These are phyloP conservation scores for Cardiospermum halicacabum DNA, from an alignment of 345 rosid species.

Conservation along the genomic window DNA sequence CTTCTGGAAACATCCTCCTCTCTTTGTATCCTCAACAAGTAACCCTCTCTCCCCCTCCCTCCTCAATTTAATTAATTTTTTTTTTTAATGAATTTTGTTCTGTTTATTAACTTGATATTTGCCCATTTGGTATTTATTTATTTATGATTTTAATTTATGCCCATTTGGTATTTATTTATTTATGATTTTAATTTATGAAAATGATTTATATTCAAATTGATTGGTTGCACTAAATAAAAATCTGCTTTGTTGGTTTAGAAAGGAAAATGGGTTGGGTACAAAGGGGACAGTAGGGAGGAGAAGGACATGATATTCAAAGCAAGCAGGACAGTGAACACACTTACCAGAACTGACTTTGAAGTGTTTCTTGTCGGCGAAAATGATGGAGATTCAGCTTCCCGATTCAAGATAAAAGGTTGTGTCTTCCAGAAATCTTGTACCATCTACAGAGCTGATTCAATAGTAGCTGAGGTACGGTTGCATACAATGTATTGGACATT, in stretches of 20 bases:
- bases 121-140: neutral
- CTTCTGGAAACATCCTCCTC: conserved; percentile 44
- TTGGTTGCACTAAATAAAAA: too few relatives aligned
- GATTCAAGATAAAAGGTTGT: conserved; percentile 56
- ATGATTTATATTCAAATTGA: too few relatives aligned
- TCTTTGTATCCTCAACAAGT: conserved; percentile 47
- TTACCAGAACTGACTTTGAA: conserved; percentile 54
- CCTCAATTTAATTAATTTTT: neutral
- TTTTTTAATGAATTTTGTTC: too few relatives aligned
- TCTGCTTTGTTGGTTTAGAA: conserved; percentile 41
- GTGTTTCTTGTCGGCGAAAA: conserved; percentile 38
- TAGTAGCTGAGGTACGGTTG: conserved; percentile 66
- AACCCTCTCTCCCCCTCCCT: conserved; percentile 18
- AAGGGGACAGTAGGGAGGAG: conserved; percentile 36
- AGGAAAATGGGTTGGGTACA: conserved; percentile 62
- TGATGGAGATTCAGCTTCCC: conserved; percentile 25
- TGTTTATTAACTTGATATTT: too few relatives aligned
- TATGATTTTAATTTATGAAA: too few relatives aligned
- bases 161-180: neutral
- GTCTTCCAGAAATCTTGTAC: conserved; percentile 82
- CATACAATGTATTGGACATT: neutral
- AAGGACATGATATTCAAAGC: conserved; percentile 50
- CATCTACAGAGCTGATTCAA: conserved; percentile 50
- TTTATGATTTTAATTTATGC: too few relatives aligned
- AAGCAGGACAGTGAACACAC: conserved; percentile 42